Evolutionary conservation across 495 filamentous ascomycete species (phyloP).

Genomic region (Thozetella sp.): DNA sequence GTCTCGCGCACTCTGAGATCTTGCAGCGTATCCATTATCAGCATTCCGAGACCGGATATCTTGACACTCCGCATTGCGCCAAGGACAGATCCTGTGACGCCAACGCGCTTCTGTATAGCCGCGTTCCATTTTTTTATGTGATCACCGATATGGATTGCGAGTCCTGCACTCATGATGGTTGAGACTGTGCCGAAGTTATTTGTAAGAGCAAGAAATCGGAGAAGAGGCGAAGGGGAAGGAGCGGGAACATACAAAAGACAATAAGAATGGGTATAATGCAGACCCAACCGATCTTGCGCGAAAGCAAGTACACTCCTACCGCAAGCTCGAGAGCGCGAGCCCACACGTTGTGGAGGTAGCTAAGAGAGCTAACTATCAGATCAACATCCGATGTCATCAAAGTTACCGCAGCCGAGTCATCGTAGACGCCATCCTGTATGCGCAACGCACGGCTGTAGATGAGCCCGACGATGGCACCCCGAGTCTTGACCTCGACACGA

Average conservation of each 20-base stretch:
- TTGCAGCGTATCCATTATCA: not conserved
- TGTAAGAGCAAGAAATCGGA: too few species aligned
- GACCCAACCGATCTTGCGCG: not conserved
- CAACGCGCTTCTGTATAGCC: not conserved
- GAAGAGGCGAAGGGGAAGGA: too few species aligned
- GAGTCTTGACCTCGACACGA: slow-evolving; percentile 55
- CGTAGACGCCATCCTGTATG: slow-evolving; percentile 40
- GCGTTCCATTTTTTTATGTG: not conserved
- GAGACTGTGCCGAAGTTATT: too few species aligned
- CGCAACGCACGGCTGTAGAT: slow-evolving; percentile 55
- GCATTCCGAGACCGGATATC: not conserved
- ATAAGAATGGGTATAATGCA: not conserved
- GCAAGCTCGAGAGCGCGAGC: not conserved
- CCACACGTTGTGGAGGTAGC: not conserved
- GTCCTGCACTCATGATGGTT: too few species aligned
- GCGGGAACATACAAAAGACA: not conserved
- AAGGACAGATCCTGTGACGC: not conserved
- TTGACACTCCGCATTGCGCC: not conserved
- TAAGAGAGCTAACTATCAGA: not conserved
- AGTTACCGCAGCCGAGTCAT: slow-evolving; percentile 57
- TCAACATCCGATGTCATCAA: slow-evolving; percentile 53
- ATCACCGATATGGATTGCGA: not conserved
- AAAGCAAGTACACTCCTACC: not conserved
- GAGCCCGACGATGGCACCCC: slow-evolving; percentile 56
- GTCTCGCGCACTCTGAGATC: not conserved